Evolutionary conservation across 2,329 filamentous ascomycete genomes (phyloP), one percentile per base, ranked within the genome.

Genomic region (Trichoderma harzianum): DNA sequence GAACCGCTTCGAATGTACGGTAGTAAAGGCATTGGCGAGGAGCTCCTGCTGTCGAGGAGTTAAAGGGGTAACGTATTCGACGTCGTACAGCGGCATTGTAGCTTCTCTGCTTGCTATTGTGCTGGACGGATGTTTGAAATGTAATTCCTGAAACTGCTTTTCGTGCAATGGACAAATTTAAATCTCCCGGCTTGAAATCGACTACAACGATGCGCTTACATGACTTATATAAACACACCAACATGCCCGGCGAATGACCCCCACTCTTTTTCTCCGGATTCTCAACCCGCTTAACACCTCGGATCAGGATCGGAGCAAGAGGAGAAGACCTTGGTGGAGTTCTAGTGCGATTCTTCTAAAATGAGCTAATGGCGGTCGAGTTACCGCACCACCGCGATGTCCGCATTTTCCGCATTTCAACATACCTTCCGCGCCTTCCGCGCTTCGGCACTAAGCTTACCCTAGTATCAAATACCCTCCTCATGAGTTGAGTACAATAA

Each of bases 1-100:
- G 21, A 71, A 71, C 14, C 69, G 69, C 1, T 66, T 71, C 11
- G 69, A 43, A 47, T 71, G 69, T 2, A 47, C n/a, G 16, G 51
- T 43, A 21, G 69, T 71, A 26, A 71, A 66, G 26, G 61, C 61
- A n/a, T 47, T 32, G 18, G 69, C 69, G 34, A 71, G 43, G 18
- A 24, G 47, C 26, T 53, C 55, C 18, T 71, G 69, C 26, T 71
- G 43, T 12, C 32, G 21, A n/a, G 51, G 26, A 18, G 61, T 71
- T 1, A 71, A 53, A 3, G 61, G 69, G 11, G 55, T 66, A 4
- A 71, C 69, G 7, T 71, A 47, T 58, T 71, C 69, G 18, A 71
- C 24, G 3, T 71, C 69, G 43, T 71, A 71, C 21, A 71, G 61
- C 12, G 69, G 69, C 43, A 47, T 47, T 4, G 43, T n/a, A 1